Base-by-base conservation (phyloP, 768 basidiomycete genomes). In the Mrakia gelida region DNA sequence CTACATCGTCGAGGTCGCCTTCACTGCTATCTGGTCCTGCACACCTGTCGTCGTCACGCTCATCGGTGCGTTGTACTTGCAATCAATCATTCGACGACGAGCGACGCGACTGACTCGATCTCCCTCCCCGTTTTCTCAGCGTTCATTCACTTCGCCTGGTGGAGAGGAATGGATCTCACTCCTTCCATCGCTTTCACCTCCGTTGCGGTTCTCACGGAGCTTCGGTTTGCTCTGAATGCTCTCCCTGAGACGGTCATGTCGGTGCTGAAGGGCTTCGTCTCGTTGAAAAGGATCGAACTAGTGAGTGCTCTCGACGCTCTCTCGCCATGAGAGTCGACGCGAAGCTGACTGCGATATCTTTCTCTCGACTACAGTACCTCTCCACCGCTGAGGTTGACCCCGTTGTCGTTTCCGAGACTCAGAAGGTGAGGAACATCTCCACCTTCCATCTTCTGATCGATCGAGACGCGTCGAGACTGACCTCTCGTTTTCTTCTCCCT, bases 181-280 rank as follows among this genome's bases (percentile, higher is more conserved):
- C 94, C 95, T 3, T 92, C 93, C 4, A 89, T 90, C 78, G 95
- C 94, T 0, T 95, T 95, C 84, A 94, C 86, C 38, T 71, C 77
- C 30, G 77, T 78, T 56, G 76, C 82, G 89, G 93, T 96, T 26
- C 95, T 97, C 84, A 87, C 88, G 70, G 94, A 95, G 85, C 90
- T 96, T 5, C 32, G 62, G 28, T 74, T 70, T 28, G 74, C 74
- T 26, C 87, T 96, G 75, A 94, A 91, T 81, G 92, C 91, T 0
- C 88, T 98, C 11, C 95, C 95, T 0, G 95, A 98, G 84, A 94
- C 93, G 0, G 90, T 95, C 82, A 93, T 98, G 83, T 92, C 93
- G 81, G 88, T 93, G 86, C 87, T 97, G 11, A 68, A 79, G 59
- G 75, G 78, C 11, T 79, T 93, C 73, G 92, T 98, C 26, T 95